phyloP scores from a whole-genome alignment of 495 filamentous ascomycete species.

The Tirmania nivea region DNA sequence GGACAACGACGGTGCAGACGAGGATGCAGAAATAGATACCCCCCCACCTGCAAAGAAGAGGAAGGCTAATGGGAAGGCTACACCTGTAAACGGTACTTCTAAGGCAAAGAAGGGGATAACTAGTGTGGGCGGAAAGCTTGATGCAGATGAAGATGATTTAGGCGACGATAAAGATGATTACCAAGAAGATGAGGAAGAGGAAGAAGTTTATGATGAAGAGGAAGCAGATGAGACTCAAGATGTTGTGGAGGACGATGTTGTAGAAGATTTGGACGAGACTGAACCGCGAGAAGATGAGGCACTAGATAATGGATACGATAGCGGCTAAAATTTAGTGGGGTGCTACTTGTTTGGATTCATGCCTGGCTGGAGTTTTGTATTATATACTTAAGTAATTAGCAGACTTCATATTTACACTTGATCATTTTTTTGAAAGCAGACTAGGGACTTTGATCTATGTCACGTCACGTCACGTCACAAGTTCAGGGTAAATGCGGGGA shows the following conservation, averaged over 20 bases:
- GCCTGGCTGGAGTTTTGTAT: too few species aligned
- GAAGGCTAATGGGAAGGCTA: neutral
- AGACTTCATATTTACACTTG: too few species aligned
- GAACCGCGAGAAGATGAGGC: slow-evolving; percentile 8
- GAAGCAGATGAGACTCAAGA: slow-evolving; percentile 9
- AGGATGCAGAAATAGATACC: neutral
- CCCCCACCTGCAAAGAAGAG: neutral
- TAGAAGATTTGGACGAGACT: neutral
- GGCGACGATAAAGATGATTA: slow-evolving; percentile 1
- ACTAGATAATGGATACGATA: slow-evolving; percentile 14
- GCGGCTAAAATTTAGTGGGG: slow-evolving; percentile 4
- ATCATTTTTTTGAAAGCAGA: too few species aligned
- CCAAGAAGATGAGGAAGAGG: slow-evolving; percentile 11
- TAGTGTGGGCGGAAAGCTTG: neutral
- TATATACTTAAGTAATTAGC: too few species aligned
- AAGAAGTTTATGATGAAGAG: slow-evolving; percentile 9
- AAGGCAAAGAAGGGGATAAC: slow-evolving; percentile 1
- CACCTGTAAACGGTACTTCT: neutral
- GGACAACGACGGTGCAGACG: neutral
- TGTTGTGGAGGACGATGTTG: slow-evolving; percentile 1
- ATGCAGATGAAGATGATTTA: slow-evolving; percentile 1
- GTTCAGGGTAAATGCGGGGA: too few species aligned
- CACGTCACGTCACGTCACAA: too few species aligned
- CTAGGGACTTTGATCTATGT: too few species aligned
- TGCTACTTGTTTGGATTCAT: too few species aligned